phyloP scores from a whole-genome alignment of 805 yeast species.

The Torulaspora maleeae region DNA sequence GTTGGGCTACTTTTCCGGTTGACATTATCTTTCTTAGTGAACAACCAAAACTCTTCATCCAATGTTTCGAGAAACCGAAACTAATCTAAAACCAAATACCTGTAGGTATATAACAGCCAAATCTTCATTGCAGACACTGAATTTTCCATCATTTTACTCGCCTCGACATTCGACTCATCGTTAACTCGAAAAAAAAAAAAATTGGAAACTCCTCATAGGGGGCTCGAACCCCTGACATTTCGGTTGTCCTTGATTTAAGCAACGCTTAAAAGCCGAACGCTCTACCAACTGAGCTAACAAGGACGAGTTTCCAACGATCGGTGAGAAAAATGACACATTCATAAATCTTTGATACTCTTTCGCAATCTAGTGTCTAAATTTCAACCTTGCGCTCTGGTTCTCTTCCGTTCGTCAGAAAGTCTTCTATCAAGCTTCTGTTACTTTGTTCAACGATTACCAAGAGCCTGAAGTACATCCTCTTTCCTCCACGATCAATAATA shows the following conservation, averaged over 20 bases:
- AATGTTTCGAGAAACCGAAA: conserved; percentile 3
- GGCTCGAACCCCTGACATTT: conserved; percentile 50
- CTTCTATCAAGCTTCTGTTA: no score
- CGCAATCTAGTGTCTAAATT: no score
- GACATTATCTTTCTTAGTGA: conserved; percentile 10
- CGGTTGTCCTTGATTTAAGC: conserved; percentile 38
- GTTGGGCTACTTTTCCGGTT: conserved; percentile 40
- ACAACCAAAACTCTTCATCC: conserved; percentile 6
- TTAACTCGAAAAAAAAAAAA: background rate
- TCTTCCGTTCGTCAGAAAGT: no score
- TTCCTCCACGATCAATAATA: no score
- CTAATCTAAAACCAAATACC: no score
- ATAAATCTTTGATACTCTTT: background rate
- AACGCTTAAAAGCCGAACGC: conserved; percentile 59
- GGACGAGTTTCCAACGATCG: conserved; percentile 37
- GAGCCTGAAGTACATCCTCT: no score
- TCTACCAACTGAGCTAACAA: conserved; percentile 65
- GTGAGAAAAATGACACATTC: background rate
- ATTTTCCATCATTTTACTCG: background rate
- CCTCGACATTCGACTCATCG: background rate
- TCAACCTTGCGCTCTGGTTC: no score
- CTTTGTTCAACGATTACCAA: no score
- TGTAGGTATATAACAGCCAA: no score
- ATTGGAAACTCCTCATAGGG: conserved; percentile 43
- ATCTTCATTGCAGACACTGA: no score